Evolutionary conservation across 371 early-diverging fungal genomes (phyloP).

Genomic region (Lichtheimia ramosa): DNA sequence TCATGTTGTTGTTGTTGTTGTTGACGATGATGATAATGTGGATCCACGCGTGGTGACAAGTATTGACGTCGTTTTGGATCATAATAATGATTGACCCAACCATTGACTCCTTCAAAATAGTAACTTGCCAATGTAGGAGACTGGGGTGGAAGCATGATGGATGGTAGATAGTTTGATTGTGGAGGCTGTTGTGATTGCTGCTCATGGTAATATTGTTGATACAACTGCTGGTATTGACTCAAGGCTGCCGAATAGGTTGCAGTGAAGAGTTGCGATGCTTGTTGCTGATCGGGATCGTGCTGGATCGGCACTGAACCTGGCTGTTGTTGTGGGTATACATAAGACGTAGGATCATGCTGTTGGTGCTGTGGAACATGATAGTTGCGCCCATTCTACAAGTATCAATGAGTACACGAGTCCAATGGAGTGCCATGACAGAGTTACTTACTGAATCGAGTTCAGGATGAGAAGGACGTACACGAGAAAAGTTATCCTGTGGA

Average conservation of each 20-base stretch:
- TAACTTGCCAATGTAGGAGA: slow-evolving; percentile 52
- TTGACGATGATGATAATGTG: slow-evolving; percentile 36
- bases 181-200: slow-evolving; percentile 17
- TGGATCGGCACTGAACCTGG: neutral
- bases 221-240: slow-evolving; percentile 20
- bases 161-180: slow-evolving; percentile 31
- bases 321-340: slow-evolving; percentile 31
- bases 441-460: slow-evolving; percentile 3
- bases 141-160: slow-evolving; percentile 53
- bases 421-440: neutral
- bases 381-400: neutral
- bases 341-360: slow-evolving; percentile 39
- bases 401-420: neutral
- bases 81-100: slow-evolving; percentile 49
- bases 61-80: slow-evolving; percentile 43
- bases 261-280: slow-evolving; percentile 1
- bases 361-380: slow-evolving; percentile 15
- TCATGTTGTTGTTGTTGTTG: slow-evolving; percentile 16
- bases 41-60: slow-evolving; percentile 38
- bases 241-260: slow-evolving; percentile 8
- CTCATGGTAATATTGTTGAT: slow-evolving; percentile 20
- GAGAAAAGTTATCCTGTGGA: neutral
- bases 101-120: slow-evolving; percentile 40
- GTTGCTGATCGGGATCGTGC: slow-evolving; percentile 1
- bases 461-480: slow-evolving; percentile 2